Evolutionary conservation across 345 rosid genomes (phyloP).

Genomic region (Arabis hirsuta): DNA sequence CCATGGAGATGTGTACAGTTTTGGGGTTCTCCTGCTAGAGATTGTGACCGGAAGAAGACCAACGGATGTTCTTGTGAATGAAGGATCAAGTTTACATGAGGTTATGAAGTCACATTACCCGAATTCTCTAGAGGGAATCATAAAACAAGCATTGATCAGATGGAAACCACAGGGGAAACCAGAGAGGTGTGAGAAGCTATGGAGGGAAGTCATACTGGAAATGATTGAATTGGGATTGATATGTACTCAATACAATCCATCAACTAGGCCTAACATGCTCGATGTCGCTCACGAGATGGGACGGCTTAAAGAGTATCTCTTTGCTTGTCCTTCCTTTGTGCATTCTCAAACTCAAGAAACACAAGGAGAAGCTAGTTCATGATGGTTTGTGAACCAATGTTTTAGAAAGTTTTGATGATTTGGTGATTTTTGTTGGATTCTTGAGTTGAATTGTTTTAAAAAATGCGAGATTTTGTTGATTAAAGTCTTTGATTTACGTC

Average conservation of each 20-base stretch:
- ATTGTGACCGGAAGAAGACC: constrained; percentile 76
- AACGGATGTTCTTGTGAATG: constrained; percentile 58
- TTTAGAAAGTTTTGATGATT: constrained; percentile 25
- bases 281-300: constrained; percentile 82
- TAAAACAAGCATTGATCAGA: constrained; percentile 61
- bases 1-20: constrained; percentile 89
- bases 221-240: constrained; percentile 79
- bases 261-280: constrained; percentile 82
- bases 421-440: constrained; percentile 7
- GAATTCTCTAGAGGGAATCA: constrained; percentile 57
- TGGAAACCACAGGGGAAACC: constrained; percentile 48
- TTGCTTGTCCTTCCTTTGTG: constrained; percentile 46
- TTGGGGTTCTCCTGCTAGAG: constrained; percentile 80
- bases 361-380: constrained; percentile 34
- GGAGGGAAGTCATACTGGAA: constrained; percentile 71
- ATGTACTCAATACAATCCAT: constrained; percentile 76
- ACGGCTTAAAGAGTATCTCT: constrained; percentile 67
- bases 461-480: not conserved
- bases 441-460: constrained; percentile 14
- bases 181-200: constrained; percentile 41
- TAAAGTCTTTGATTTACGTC: constrained; percentile 16
- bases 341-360: constrained; percentile 26
- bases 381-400: constrained; percentile 25
- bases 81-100: constrained; percentile 76
- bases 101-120: constrained; percentile 81